These are phyloP conservation scores for Dalbergia oliveri DNA, from an alignment of 306 rosid species.

Conservation along the genomic window DNA sequence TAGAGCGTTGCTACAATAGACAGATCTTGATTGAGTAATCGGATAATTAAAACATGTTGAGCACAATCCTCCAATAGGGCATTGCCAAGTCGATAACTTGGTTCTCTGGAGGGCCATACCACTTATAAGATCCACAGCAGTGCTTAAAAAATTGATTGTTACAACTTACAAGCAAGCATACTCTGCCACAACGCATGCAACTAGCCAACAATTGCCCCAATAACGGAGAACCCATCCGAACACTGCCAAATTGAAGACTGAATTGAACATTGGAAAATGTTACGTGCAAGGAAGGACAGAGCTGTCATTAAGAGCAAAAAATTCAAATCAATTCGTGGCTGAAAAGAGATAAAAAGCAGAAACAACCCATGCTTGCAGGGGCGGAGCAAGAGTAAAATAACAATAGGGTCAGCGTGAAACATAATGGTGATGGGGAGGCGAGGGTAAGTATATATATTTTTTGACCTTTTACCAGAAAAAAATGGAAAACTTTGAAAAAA, in stretches of 20 bases:
- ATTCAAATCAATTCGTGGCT: constrained; percentile 15
- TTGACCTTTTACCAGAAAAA: too few species aligned
- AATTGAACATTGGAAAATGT: constrained; percentile 23
- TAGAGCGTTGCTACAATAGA: constrained; percentile 36
- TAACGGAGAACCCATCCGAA: constrained; percentile 25
- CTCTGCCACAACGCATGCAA: constrained; percentile 27
- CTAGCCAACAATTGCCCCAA: constrained; percentile 33
- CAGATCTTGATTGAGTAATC: constrained; percentile 34
- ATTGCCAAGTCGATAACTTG: constrained; percentile 26
- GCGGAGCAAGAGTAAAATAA: too few species aligned
- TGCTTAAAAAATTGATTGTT: constrained; percentile 29
- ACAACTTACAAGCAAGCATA: constrained; percentile 31
- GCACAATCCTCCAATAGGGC: constrained; percentile 42
- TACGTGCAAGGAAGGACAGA: constrained; percentile 23
- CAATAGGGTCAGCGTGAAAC: too few species aligned
- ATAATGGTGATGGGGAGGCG: too few species aligned
- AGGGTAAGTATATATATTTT: too few species aligned
- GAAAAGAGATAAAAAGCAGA: constrained; percentile 7
- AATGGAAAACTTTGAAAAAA: too few species aligned
- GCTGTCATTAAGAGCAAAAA: constrained; percentile 43
- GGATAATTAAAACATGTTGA: constrained; percentile 11
- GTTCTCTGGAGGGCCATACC: constrained; percentile 41
- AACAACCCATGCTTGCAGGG: background rate
- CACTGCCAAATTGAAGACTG: constrained; percentile 43
- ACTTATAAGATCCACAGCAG: constrained; percentile 27